A percentile compares a stretch with the other conserved stretches of the same genome.
Evolutionary conservation across 2,329 filamentous ascomycete genomes (phyloP).

Genomic region (Davidsoniella neocaledoniae): DNA sequence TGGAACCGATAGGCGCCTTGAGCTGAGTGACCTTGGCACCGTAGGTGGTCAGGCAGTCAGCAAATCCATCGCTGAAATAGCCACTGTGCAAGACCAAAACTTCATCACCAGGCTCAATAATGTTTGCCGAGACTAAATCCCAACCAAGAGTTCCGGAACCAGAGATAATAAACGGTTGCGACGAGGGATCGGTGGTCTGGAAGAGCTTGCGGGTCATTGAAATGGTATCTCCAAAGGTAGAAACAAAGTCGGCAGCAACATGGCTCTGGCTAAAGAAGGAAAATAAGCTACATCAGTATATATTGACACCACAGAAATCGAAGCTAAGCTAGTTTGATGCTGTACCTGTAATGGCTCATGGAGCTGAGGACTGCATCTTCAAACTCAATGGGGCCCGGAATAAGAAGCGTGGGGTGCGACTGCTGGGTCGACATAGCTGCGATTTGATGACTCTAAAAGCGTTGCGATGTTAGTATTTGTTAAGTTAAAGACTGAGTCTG

Average conservation of each 20-base stretch:
- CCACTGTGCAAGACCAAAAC: conserved; percentile 88
- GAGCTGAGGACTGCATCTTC: conserved; percentile 90
- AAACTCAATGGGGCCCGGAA: conserved; percentile 94
- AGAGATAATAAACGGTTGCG: conserved; percentile 85
- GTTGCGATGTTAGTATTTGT: conserved; percentile 1
- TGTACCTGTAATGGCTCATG: conserved; percentile 81
- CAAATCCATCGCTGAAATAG: conserved; percentile 93
- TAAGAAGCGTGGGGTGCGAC: conserved; percentile 60
- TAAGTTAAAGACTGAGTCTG: neutral
- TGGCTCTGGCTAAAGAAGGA: conserved; percentile 61
- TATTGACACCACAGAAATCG: neutral
- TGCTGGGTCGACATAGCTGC: conserved; percentile 42
- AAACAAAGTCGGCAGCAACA: conserved; percentile 76
- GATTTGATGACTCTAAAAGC: conserved; percentile 6
- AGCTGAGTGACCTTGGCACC: conserved; percentile 81
- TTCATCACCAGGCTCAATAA: conserved; percentile 76
- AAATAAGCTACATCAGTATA: neutral
- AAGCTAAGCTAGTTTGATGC: neutral
- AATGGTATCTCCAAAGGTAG: conserved; percentile 78
- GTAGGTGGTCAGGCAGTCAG: conserved; percentile 80
- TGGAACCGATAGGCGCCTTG: conserved; percentile 72
- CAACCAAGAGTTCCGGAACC: conserved; percentile 92
- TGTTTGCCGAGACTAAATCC: conserved; percentile 90
- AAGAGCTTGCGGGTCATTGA: conserved; percentile 83
- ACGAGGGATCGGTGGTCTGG: conserved; percentile 64